Conservation (phyloP, 1,139 yeast genomes). For the Pichia sp. region DNA sequence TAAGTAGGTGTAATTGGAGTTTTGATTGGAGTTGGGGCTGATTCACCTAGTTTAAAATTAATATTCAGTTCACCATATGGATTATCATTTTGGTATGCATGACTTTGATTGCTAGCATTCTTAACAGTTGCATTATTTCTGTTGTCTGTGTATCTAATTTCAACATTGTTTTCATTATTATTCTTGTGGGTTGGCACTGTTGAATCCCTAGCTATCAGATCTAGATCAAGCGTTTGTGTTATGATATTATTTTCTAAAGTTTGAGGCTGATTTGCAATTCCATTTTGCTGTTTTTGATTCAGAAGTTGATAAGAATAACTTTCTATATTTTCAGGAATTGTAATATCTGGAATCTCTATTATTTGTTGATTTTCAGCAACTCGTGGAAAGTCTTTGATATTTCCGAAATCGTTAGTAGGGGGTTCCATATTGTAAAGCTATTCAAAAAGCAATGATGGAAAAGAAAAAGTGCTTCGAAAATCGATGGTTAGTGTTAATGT, state of each 20-base stretch:
- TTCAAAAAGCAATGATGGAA: too few relatives aligned
- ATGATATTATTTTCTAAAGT: neutral
- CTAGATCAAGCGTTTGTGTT: slow-evolving; percentile 1
- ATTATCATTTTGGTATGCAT: slow-evolving; percentile 13
- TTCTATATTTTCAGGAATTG: slow-evolving; percentile 5
- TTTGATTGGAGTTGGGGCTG: neutral
- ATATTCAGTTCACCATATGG: slow-evolving; percentile 22
- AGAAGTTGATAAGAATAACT: neutral
- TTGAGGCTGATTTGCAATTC: neutral
- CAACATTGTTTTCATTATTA: too few relatives aligned
- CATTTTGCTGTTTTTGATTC: neutral
- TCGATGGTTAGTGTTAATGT: too few relatives aligned
- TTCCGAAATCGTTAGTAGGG: too few relatives aligned
- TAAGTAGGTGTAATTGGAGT: slow-evolving; percentile 7
- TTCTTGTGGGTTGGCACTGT: too few relatives aligned
- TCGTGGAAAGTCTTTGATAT: neutral
- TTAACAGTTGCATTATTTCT: neutral
- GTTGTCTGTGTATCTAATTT: too few relatives aligned
- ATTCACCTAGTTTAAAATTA: slow-evolving; percentile 17
- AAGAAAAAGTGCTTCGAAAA: too few relatives aligned
- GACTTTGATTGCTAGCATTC: too few relatives aligned
- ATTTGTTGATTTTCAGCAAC: neutral
- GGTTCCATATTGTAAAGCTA: too few relatives aligned
- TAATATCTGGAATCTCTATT: slow-evolving; percentile 14
- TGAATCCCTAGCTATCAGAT: neutral